Evolutionary conservation across 331 rosid genomes (phyloP), one percentile per base, ranked within the genome.

Genomic region (Rosa hybrid): DNA sequence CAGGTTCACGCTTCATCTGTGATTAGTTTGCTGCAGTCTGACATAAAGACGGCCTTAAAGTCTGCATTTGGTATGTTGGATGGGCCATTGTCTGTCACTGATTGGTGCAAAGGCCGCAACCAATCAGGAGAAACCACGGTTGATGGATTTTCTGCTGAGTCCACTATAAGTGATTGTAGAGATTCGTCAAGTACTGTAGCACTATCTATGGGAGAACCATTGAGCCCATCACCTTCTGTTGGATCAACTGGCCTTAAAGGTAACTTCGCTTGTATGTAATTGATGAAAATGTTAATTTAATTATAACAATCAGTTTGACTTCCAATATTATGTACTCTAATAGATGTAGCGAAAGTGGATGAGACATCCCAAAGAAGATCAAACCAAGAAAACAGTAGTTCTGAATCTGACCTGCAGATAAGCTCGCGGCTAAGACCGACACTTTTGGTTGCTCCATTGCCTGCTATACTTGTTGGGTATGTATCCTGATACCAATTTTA

Each of bases 401-500:
- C 94, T 74, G 99, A 94, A 73, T 84, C 96, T 71, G 99, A 91
- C 76, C 94, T 73, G 87, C 97, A 88, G 73, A 71, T 69, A 12
- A 79, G 84, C 81, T 84, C 91, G 56, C 90, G 98, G 72, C 88
- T 91, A 45, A 91, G 89, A 80, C 99, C 99, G 59, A 90, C 99
- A 62, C 83, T 93, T 64, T 64, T 88, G 77, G 96, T 92, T 72
- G 87, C 88, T 85, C 98, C 98, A 12, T 93, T 87, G 78, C 99
- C 99, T 78, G 90, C 99, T 44, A 85, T 95, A 88, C 99, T 95
- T 72, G 96, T 95, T 56, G 99, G 99, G 99, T 95, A 95, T 77
- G 93, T 71, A 34, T 74, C 51, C 75, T 80, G 56, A 77, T 49
- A 13, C 16, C 34, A 48, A 44, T 78, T 63, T 53, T 60, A 6